These are phyloP conservation scores for Nothophoma quercina DNA, from an alignment of 2,329 filamentous ascomycete species.

Conservation along the genomic window DNA sequence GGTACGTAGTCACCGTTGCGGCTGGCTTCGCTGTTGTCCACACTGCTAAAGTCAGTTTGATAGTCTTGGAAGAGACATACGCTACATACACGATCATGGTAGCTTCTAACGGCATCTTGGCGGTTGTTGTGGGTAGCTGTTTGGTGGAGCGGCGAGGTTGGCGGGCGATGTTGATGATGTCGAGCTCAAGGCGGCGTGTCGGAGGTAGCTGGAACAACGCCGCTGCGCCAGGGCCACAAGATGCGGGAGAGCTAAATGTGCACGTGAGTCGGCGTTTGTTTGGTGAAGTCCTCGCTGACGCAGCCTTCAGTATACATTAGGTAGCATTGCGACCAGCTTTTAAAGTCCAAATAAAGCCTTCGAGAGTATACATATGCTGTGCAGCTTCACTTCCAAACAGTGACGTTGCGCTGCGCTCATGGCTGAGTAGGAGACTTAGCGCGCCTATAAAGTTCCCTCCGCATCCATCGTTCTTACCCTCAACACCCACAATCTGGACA, in stretches of 20 bases:
- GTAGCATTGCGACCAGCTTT: not conserved
- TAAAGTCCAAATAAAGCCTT: not conserved
- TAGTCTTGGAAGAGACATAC: not conserved
- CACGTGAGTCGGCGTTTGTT: slow-evolving; percentile 9
- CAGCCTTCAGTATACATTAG: no score
- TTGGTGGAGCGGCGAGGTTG: slow-evolving; percentile 15
- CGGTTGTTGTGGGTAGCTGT: slow-evolving; percentile 26
- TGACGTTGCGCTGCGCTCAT: not conserved
- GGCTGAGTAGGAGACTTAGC: not conserved
- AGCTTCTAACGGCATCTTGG: slow-evolving; percentile 96
- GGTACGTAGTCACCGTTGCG: slow-evolving; percentile 93
- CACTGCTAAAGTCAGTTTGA: slow-evolving; percentile 57
- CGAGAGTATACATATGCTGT: not conserved
- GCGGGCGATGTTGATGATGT: slow-evolving; percentile 26
- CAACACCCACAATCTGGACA: slow-evolving; percentile 22
- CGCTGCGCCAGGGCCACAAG: slow-evolving; percentile 6
- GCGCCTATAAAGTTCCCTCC: slow-evolving; percentile 3
- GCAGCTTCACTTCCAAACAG: not conserved
- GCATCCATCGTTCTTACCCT: slow-evolving; percentile 22
- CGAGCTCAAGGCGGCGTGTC: slow-evolving; percentile 33
- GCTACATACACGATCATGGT: slow-evolving; percentile 84
- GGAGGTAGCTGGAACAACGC: slow-evolving; percentile 26
- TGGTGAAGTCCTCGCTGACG: slow-evolving; percentile 6
- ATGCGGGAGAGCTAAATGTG: slow-evolving; percentile 6
- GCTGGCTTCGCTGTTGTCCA: slow-evolving; percentile 99